These are phyloP conservation scores for Melanogaster broomeanus DNA, from an alignment of 768 basidiomycete species.

Conservation along the genomic window DNA sequence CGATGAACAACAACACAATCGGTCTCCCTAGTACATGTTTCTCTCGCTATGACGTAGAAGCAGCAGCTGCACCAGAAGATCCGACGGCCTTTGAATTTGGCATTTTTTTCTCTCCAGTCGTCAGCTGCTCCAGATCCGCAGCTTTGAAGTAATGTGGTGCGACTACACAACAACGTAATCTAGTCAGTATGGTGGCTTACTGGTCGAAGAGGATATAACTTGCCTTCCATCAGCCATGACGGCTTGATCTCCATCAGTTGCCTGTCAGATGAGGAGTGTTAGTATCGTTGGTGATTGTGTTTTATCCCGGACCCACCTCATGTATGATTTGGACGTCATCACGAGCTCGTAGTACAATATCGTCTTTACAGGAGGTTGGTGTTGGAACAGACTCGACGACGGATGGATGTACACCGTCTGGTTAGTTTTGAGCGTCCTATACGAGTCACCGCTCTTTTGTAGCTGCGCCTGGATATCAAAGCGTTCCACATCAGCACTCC, in stretches of 20 bases:
- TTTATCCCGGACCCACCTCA: conserved; percentile 53
- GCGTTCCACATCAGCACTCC: not conserved
- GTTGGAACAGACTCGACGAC: conserved; percentile 91
- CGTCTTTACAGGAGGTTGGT: conserved; percentile 90
- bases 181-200: not conserved
- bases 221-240: conserved; percentile 88
- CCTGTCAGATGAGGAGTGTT: conserved; percentile 34
- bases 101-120: conserved; percentile 89
- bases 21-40: not conserved
- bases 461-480: conserved; percentile 66
- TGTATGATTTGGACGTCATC: conserved; percentile 96
- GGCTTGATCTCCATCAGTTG: conserved; percentile 99
- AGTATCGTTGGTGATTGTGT: not conserved
- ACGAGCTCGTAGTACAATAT: conserved; percentile 96
- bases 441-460: conserved; percentile 95
- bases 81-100: conserved; percentile 78
- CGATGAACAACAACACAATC: not conserved
- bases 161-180: conserved; percentile 45
- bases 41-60: conserved; percentile 8
- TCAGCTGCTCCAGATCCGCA: conserved; percentile 77
- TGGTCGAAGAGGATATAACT: conserved; percentile 20
- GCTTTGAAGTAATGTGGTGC: conserved; percentile 97
- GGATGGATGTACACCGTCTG: conserved; percentile 98
- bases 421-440: conserved; percentile 93
- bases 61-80: conserved; percentile 19